Percentiles rank a stretch among this genome's conserved stretches.
Evolutionary conservation across 169 alveolate species (phyloP).

Genomic region (Plasmodium malariae): DNA sequence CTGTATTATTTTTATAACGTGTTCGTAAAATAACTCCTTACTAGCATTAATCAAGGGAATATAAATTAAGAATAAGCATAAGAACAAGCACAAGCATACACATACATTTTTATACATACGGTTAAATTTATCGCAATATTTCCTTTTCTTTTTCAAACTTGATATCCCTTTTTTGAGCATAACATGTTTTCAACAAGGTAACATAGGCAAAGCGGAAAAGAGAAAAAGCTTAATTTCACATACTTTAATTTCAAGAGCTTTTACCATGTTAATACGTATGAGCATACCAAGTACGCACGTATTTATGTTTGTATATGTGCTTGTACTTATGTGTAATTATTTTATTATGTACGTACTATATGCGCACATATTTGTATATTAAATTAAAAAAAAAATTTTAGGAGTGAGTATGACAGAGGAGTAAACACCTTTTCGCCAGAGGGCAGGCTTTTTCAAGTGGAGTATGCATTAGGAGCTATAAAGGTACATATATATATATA

Average conservation of each 20-base stretch:
- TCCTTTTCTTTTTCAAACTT: not conserved
- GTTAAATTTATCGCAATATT: too few relatives aligned
- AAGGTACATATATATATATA: slow-evolving; percentile 89
- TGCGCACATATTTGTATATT: not conserved
- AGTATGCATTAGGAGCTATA: slow-evolving; percentile 96
- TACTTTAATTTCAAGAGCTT: not conserved
- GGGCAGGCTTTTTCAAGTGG: slow-evolving; percentile 98
- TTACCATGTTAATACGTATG: not conserved
- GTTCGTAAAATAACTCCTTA: too few relatives aligned
- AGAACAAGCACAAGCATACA: too few relatives aligned
- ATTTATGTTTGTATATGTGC: too few relatives aligned
- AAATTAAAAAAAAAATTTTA: too few relatives aligned
- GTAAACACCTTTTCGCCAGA: slow-evolving; percentile 99
- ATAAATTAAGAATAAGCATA: too few relatives aligned
- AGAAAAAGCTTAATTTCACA: not conserved
- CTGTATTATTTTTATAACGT: too few relatives aligned
- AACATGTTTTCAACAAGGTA: slow-evolving; percentile 77
- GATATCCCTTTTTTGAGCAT: not conserved
- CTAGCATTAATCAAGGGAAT: too few relatives aligned
- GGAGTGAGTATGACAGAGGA: slow-evolving; percentile 98
- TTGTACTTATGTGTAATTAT: not conserved
- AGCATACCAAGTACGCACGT: not conserved
- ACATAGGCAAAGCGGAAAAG: not conserved
- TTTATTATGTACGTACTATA: not conserved
- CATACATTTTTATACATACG: too few relatives aligned